Conservation (phyloP, 805 yeast species). For the Sungouiozyma intestinalis region DNA sequence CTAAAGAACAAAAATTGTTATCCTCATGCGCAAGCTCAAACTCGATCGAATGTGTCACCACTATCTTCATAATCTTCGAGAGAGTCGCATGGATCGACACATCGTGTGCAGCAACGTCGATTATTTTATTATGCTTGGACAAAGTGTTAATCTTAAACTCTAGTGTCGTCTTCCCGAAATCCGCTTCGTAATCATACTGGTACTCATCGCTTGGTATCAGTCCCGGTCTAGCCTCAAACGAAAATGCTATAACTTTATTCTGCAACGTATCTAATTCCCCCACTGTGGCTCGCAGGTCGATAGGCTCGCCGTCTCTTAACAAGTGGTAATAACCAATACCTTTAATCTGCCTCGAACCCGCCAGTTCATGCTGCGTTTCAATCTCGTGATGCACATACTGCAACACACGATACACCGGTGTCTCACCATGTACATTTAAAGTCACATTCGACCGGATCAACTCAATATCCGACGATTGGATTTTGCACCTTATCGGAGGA, state of each 20-base stretch:
- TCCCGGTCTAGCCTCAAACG: neutral
- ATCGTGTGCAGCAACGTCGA: slow-evolving; percentile 12
- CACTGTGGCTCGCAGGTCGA: neutral
- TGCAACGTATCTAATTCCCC: neutral
- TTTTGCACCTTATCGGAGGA: slow-evolving; percentile 13
- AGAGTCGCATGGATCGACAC: slow-evolving; percentile 1
- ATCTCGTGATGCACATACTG: slow-evolving; percentile 20
- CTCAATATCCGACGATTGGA: slow-evolving; percentile 14
- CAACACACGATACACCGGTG: slow-evolving; percentile 16
- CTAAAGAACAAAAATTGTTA: slow-evolving; percentile 10
- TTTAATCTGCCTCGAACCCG: neutral
- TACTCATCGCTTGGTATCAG: neutral
- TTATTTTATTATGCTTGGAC: slow-evolving; percentile 15
- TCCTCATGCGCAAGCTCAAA: neutral
- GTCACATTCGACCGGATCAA: slow-evolving; percentile 9
- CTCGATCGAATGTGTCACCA: neutral
- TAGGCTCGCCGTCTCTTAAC: neutral
- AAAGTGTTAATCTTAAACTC: slow-evolving; percentile 16
- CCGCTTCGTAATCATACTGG: slow-evolving; percentile 9
- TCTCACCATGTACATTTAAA: slow-evolving; percentile 19
- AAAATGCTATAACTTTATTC: neutral
- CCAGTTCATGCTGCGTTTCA: neutral
- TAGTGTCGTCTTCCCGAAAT: slow-evolving; percentile 11
- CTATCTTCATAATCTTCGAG: slow-evolving; percentile 13
- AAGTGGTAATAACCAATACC: neutral